These are phyloP conservation scores for Ascochyta fabae DNA, from an alignment of 2,329 filamentous ascomycete species.

Conservation along the genomic window DNA sequence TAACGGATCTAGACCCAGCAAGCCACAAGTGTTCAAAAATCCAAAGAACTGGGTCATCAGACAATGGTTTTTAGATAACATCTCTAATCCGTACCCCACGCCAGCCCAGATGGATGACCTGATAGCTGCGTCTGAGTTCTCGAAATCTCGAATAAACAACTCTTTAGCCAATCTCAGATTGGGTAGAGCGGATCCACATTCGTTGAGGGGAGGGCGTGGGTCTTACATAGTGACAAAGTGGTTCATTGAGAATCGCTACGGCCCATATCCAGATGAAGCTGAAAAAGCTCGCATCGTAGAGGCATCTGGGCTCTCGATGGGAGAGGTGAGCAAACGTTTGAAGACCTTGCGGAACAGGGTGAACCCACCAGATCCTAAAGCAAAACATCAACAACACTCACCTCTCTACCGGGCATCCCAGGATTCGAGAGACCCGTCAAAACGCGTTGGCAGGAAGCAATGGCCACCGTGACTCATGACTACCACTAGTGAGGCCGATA, in stretches of 20 bases:
- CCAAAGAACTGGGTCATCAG: background rate
- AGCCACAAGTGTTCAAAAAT: background rate
- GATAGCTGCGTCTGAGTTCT: background rate
- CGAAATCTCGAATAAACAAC: background rate
- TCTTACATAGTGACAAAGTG: background rate
- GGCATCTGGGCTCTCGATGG: background rate
- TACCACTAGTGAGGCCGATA: background rate
- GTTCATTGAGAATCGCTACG: background rate
- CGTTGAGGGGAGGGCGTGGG: background rate
- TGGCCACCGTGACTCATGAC: background rate
- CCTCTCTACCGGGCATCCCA: background rate
- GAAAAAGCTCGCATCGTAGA: background rate
- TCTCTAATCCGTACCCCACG: background rate
- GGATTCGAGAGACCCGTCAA: background rate
- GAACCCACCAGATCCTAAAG: background rate
- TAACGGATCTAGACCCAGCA: background rate
- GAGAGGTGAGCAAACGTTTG: background rate
- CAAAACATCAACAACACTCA: background rate
- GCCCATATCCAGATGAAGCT: background rate
- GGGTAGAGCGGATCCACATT: background rate
- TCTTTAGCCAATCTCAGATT: background rate
- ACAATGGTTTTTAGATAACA: background rate
- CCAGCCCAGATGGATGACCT: background rate
- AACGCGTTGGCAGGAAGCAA: background rate
- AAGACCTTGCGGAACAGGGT: background rate